These are phyloP conservation scores for Cladosporium colombiae DNA, from an alignment of 2,329 filamentous ascomycete species.

Conservation along the genomic window DNA sequence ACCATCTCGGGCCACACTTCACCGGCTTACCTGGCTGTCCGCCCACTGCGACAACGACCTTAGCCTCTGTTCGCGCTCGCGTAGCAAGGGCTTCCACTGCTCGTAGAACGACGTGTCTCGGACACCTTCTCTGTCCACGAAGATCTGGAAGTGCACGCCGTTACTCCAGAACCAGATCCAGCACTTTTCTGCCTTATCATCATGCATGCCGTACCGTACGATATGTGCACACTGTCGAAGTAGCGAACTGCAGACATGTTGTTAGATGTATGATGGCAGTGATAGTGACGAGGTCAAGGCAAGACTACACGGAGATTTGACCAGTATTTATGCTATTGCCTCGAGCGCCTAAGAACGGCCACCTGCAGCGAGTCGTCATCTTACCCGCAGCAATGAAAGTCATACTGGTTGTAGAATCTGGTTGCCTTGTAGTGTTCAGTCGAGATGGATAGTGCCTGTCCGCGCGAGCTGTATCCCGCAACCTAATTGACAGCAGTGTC, in stretches of 20 bases:
- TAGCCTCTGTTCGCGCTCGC: neutral
- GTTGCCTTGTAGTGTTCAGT: neutral
- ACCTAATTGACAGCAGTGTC: neutral
- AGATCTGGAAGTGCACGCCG: slow-evolving; percentile 18
- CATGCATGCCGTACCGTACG: slow-evolving; percentile 21
- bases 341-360: neutral
- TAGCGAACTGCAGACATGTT: slow-evolving; percentile 20
- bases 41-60: neutral
- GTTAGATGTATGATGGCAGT: neutral
- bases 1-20: neutral
- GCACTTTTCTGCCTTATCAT: slow-evolving; percentile 16
- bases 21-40: neutral
- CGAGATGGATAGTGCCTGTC: neutral
- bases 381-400: neutral
- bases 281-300: neutral
- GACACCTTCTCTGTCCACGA: slow-evolving; percentile 9
- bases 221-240: slow-evolving; percentile 18
- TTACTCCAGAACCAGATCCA: slow-evolving; percentile 19
- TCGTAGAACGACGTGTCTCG: slow-evolving; percentile 20
- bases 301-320: neutral
- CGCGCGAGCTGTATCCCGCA: neutral
- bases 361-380: neutral
- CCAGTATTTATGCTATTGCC: neutral
- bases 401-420: neutral
- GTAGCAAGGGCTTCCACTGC: slow-evolving; percentile 18